Evolutionary conservation across 495 filamentous ascomycete genomes (phyloP).

Genomic region (Tuber microsphaerosporum): DNA sequence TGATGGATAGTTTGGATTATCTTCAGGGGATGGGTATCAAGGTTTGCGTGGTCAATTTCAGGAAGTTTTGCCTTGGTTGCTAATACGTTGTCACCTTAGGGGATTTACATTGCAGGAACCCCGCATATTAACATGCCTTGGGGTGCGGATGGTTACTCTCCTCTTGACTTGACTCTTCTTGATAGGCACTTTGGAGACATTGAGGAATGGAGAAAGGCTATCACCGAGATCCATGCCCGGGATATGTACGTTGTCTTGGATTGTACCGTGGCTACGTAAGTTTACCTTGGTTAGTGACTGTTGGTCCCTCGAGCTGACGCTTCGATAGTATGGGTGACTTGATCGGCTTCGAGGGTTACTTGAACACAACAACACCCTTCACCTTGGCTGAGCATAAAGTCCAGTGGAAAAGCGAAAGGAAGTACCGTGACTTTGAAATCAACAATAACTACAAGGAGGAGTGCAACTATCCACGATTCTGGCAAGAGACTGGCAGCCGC

Average conservation of each 20-base stretch:
- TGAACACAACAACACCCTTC: conserved; percentile 62
- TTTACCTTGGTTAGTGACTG: conserved; percentile 9
- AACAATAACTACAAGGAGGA: conserved; percentile 53
- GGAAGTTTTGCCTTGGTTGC: conserved; percentile 6
- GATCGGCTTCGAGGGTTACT: conserved; percentile 60
- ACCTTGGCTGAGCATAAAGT: conserved; percentile 52
- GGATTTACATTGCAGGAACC: conserved; percentile 62
- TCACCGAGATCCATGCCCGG: conserved; percentile 58
- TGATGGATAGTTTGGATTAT: conserved; percentile 64
- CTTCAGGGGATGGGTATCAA: conserved; percentile 69
- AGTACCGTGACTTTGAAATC: conserved; percentile 59
- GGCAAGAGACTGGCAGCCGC: conserved; percentile 56
- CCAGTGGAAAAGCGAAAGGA: conserved; percentile 53
- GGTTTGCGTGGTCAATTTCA: conserved; percentile 41
- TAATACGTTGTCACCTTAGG: conserved; percentile 43
- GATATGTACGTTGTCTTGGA: conserved; percentile 68
- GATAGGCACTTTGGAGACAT: conserved; percentile 65
- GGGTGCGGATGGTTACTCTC: conserved; percentile 59
- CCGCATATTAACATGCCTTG: conserved; percentile 67
- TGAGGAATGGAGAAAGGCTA: conserved; percentile 56
- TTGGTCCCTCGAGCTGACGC: not conserved
- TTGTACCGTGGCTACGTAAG: conserved; percentile 64
- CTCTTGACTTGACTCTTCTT: conserved; percentile 62
- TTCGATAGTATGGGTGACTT: conserved; percentile 55
- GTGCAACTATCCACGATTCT: conserved; percentile 62